Evolutionary conservation across 108 stramenopile species (phyloP), one percentile per base, ranked within the genome.

Genomic region (Nitzschia putrida): DNA sequence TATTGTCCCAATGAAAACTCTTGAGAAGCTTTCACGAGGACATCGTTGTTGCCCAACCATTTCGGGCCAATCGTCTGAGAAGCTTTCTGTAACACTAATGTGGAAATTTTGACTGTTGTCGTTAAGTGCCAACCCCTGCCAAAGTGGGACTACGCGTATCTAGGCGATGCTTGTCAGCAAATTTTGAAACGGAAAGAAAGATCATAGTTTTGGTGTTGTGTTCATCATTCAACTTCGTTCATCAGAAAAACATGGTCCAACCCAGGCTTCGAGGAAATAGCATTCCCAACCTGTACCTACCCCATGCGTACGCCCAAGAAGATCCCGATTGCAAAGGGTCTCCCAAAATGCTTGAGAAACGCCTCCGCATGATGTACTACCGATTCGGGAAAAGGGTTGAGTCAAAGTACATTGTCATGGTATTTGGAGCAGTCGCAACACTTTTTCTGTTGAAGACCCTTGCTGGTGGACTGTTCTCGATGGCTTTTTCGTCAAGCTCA

Each of bases 231-330:
- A 21, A 26, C 2, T 22, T 26, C 55, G 16, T 21, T 2, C 55
- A 26, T 20, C 8, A 9, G 8, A 6, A 25, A 56, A 50, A 18
- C 49, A 59, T 59, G 58, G 58, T 59, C 13, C 37, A 39, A 40
- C 58, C 58, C 26, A 37, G 58, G 38, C 58, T 59, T 59, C 58
- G 58, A 39, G 29, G 38, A n/a, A 59, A 23, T 6, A 37, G 58
- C 1, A 7, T 25, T 11, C 12, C 12, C 12, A 1, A 39, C 29
- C 39, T 59, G 37, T 59, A 59, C 39, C 58, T 59, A 2, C 58
- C 58, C 39, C 58, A 59, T 39, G 58, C 58, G 11, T 39, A 59
- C 9, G 58, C 34, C 2, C 8, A n/a, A 16, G 58, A 59, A n/a
- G 58, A 59, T 8, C 37, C 58, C 2, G 58, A 59, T n/a, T 59